Evolutionary conservation across 2,329 filamentous ascomycete species (phyloP), one percentile per base, ranked within the genome.

Genomic region (Colletotrichum sublineola): DNA sequence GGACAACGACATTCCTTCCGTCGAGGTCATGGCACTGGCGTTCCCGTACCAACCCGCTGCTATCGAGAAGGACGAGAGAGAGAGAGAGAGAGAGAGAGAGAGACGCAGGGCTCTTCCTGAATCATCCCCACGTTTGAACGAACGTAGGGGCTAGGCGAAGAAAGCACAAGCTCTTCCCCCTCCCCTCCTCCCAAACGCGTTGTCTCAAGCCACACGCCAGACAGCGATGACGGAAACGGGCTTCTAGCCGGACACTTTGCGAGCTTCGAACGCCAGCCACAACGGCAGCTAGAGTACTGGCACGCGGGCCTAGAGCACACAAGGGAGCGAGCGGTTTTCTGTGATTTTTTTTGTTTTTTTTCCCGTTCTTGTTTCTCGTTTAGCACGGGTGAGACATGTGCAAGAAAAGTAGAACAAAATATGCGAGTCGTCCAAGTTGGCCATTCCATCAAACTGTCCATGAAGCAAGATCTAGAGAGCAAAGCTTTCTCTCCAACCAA

Each of bases 171-270:
- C n/a, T n/a, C 1, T 29, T 15, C 48, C 67, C 58, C 15, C 15
- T 5, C 42, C 5, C 14, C 12, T 15, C 15, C 40, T 9, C 6
- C 20, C 20, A 20, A 60, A 69, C 69, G 53, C 14, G 24, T 14
- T 69, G 69, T 72, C 69, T 72, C 66, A 69, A 72, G 65, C 69
- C 65, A 60, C 69, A 38, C 65, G 63, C 24, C 24, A 71, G 18
- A 46, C 1, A 63, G 53, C 53, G 40, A 55, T 65, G 9, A 50
- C 18, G 3, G 44, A 46, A 46, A 46, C 44, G 8, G 38, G 50
- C 65, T 72, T 69, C 69, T 72, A 72, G 69, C 57, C 65, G 14
- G 46, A 48, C 36, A 52, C 60, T 63, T 63, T 15, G 15, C 36
- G 60, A 40, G 60, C 38, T 46, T 60, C 36, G 36, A 63, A 36